A percentile compares a stretch with the other conserved stretches of the same genome.
phyloP scores from a whole-genome alignment of 495 filamentous ascomycete species.

The Aspergillus hancockii region DNA sequence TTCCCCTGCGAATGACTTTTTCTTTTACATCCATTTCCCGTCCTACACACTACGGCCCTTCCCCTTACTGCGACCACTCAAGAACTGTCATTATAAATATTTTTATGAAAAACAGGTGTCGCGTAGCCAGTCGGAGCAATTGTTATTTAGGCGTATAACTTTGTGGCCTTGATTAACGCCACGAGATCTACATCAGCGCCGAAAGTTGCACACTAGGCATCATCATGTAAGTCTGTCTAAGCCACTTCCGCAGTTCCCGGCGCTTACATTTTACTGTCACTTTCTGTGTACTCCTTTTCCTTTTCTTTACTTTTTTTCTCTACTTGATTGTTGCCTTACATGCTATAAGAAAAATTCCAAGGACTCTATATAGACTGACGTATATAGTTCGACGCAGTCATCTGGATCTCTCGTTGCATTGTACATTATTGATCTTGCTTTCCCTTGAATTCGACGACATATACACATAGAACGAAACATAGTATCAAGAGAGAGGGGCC shows the following conservation, averaged over 20 bases:
- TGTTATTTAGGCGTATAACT: background rate
- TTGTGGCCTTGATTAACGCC: background rate
- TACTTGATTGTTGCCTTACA: background rate
- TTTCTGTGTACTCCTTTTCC: background rate
- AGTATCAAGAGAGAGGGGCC: background rate
- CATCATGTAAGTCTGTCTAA: slow-evolving; percentile 11
- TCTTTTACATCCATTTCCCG: background rate
- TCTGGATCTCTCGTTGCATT: background rate
- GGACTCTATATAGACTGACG: background rate
- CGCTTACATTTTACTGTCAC: background rate
- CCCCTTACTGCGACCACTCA: background rate
- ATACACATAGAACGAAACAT: background rate
- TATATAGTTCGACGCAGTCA: background rate
- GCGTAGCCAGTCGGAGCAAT: background rate
- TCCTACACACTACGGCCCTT: background rate
- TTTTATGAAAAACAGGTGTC: background rate
- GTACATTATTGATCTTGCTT: slow-evolving; percentile 12
- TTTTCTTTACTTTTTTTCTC: background rate
- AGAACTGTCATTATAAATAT: too few species aligned
- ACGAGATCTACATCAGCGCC: background rate
- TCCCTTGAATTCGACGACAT: background rate
- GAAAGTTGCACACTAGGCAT: slow-evolving; percentile 1
- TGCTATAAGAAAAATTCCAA: background rate
- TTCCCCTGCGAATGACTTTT: background rate
- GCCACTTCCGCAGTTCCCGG: slow-evolving; percentile 22